Conservation (phyloP, 106 monocot genomes). For the Chionographis japonica region DNA sequence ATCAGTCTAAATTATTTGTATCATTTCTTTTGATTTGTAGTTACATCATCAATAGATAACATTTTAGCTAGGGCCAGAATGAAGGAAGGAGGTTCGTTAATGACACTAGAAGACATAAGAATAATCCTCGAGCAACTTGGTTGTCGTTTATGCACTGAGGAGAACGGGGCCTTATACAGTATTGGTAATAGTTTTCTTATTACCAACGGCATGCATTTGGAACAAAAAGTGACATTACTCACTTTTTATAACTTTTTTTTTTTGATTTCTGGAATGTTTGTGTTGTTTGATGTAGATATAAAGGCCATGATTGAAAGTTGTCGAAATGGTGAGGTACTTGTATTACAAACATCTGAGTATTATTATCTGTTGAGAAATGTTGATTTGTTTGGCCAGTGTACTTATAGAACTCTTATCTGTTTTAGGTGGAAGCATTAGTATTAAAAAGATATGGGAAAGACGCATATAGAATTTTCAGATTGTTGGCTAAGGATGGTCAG, state of each 20-base stretch:
- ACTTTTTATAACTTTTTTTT: not conserved
- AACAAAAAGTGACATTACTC: not conserved
- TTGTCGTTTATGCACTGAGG: slow-evolving; percentile 38
- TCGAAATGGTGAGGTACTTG: slow-evolving; percentile 71
- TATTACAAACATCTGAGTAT: not conserved
- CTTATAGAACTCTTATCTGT: slow-evolving; percentile 3
- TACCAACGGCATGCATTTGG: not conserved
- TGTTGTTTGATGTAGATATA: slow-evolving; percentile 43
- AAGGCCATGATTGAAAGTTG: slow-evolving; percentile 50
- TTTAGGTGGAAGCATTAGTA: slow-evolving; percentile 66
- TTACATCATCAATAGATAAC: slow-evolving; percentile 49
- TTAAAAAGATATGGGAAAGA: slow-evolving; percentile 69
- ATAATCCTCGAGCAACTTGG: slow-evolving; percentile 56
- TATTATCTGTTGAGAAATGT: not conserved
- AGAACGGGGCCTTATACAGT: slow-evolving; percentile 23
- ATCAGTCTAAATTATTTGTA: not conserved
- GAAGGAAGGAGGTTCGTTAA: slow-evolving; percentile 47
- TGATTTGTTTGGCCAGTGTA: not conserved
- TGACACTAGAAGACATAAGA: slow-evolving; percentile 63
- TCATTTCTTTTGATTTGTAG: slow-evolving; percentile 25
- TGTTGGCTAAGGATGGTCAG: slow-evolving; percentile 28
- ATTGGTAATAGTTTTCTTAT: slow-evolving; percentile 37
- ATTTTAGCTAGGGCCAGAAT: slow-evolving; percentile 60
- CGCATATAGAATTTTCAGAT: slow-evolving; percentile 74
- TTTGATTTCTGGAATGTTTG: not conserved